These are phyloP conservation scores for Agaricales sp. DNA, from an alignment of 1,284 basidiomycete genomes.

Conservation along the genomic window DNA sequence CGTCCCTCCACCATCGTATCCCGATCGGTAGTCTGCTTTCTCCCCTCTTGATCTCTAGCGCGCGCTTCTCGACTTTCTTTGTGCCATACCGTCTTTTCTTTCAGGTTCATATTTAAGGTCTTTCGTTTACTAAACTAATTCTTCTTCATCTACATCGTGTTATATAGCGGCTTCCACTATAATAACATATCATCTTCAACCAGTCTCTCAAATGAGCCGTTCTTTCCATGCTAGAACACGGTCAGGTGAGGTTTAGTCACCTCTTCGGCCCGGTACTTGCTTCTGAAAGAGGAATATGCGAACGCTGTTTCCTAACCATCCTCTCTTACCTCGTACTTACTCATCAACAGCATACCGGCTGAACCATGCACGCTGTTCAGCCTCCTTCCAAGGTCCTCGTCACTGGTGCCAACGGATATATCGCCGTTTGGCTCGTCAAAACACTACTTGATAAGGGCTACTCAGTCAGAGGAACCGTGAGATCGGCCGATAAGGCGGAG, in stretches of 20 bases:
- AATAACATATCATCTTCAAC: too few species aligned
- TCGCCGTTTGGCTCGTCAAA: constrained; percentile 28
- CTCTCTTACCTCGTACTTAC: not conserved
- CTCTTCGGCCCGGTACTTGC: not conserved
- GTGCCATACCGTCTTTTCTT: not conserved
- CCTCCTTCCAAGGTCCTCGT: constrained; percentile 21
- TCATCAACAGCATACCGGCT: not conserved
- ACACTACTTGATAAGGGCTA: constrained; percentile 29
- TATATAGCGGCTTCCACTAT: too few species aligned
- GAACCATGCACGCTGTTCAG: not conserved
- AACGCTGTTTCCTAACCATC: not conserved
- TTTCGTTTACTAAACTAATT: not conserved
- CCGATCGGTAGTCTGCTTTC: not conserved
- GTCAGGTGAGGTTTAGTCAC: not conserved
- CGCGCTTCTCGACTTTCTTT: not conserved
- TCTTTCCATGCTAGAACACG: not conserved
- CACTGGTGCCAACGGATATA: constrained; percentile 31
- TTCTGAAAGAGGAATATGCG: not conserved
- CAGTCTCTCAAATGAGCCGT: not conserved
- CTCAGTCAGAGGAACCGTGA: constrained; percentile 39
- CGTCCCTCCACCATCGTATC: not conserved
- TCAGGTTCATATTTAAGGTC: not conserved
- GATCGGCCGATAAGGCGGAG: constrained; percentile 31
- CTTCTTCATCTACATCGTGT: too few species aligned
- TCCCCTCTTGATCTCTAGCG: not conserved